A percentile compares a stretch with the other conserved stretches of the same genome.
Conservation (phyloP, 2,329 filamentous ascomycete species). For the Cordyceps javanica region DNA sequence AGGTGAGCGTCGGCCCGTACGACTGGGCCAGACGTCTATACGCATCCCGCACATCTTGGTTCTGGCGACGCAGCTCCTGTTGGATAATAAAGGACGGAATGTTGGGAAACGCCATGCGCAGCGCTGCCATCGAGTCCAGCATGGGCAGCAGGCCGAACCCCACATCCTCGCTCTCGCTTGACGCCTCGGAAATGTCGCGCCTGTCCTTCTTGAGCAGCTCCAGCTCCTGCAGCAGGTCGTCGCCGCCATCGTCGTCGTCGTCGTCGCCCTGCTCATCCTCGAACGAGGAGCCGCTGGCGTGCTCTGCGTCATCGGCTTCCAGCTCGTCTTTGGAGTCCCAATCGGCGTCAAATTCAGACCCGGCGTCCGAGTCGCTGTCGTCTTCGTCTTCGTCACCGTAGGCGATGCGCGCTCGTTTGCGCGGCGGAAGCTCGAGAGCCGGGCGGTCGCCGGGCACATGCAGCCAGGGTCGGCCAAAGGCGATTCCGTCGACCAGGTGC, state of each 20-base stretch:
- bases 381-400: conserved; percentile 33
- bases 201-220: conserved; percentile 9
- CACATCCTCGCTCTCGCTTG: conserved; percentile 12
- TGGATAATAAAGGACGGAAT: conserved; percentile 31
- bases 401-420: conserved; percentile 57
- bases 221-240: conserved; percentile 8
- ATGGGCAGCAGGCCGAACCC: conserved; percentile 6
- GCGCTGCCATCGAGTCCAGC: conserved; percentile 21
- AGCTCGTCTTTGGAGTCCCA: conserved; percentile 17
- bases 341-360: conserved; percentile 25
- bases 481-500: conserved; percentile 77
- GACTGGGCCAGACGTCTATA: conserved; percentile 30
- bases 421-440: conserved; percentile 62
- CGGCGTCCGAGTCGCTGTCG: conserved; percentile 31
- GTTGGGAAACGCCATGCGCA: conserved; percentile 39
- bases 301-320: conserved; percentile 10
- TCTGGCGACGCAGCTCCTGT: conserved; percentile 27
- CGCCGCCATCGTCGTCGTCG: conserved; percentile 4
- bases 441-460: conserved; percentile 56
- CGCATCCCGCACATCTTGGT: conserved; percentile 29
- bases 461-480: conserved; percentile 71
- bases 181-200: conserved; percentile 13
- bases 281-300: neutral
- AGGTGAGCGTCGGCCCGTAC: conserved; percentile 26
- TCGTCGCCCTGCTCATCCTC: conserved; percentile 7